These are phyloP conservation scores for Sporothrix variecibatus DNA, from an alignment of 2,329 filamentous ascomycete species.

Conservation along the genomic window DNA sequence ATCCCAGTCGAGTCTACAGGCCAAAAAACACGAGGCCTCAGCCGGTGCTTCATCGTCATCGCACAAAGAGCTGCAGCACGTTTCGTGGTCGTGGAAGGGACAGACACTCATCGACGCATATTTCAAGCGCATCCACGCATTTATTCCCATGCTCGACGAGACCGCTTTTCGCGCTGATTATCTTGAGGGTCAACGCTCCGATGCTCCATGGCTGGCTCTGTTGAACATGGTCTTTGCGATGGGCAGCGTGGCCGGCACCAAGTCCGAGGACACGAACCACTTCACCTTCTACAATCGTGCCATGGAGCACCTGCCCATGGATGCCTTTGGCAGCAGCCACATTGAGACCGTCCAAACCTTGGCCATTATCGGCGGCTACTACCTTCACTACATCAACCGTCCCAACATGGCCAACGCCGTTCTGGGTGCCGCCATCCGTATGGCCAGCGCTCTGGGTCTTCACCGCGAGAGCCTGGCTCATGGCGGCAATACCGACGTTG, in stretches of 20 bases:
- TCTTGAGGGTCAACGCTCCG: constrained; percentile 61
- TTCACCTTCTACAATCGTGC: constrained; percentile 69
- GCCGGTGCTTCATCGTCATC: background rate
- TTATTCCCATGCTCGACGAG: constrained; percentile 74
- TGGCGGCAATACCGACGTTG: constrained; percentile 48
- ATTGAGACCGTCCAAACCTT: constrained; percentile 74
- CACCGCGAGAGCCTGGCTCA: constrained; percentile 62
- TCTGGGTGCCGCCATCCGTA: constrained; percentile 69
- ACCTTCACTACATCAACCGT: constrained; percentile 75
- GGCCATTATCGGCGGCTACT: constrained; percentile 71
- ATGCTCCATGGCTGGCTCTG: constrained; percentile 70
- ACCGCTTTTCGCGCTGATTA: constrained; percentile 67
- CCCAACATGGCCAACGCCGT: constrained; percentile 76
- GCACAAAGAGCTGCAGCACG: constrained; percentile 46
- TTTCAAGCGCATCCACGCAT: constrained; percentile 71
- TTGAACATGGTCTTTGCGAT: constrained; percentile 77
- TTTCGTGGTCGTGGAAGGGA: constrained; percentile 64
- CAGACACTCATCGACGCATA: constrained; percentile 73
- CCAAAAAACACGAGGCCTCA: background rate
- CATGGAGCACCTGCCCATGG: constrained; percentile 66
- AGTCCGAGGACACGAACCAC: constrained; percentile 65
- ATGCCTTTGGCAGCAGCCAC: constrained; percentile 68
- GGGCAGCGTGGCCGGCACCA: constrained; percentile 69
- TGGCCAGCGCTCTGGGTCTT: constrained; percentile 72
- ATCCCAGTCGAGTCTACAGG: constrained; percentile 45